A percentile compares a stretch with the other conserved stretches of the same genome.
Conservation (phyloP, 1,284 basidiomycete species). For the Ustilago curta region DNA sequence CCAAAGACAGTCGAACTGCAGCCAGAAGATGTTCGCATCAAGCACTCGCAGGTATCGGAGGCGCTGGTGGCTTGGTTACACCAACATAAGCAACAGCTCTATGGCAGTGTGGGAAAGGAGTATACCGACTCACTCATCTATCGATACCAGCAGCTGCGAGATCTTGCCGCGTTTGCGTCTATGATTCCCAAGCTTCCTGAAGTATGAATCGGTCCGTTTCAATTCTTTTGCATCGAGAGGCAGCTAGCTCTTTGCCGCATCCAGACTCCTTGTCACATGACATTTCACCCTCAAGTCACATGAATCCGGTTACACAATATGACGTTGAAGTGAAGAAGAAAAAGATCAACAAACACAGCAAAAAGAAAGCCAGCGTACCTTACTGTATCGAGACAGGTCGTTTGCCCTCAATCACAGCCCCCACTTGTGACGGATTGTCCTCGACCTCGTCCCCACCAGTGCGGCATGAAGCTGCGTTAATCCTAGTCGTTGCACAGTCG, state of each 20-base stretch:
- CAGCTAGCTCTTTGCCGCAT: not conserved
- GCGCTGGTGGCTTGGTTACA: not conserved
- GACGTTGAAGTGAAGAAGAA: too few relatives aligned
- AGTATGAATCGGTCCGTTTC: not conserved
- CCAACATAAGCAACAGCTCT: not conserved
- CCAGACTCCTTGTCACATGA: not conserved
- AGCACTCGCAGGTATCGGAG: constrained; percentile 3
- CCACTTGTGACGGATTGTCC: too few relatives aligned
- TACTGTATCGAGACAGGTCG: too few relatives aligned
- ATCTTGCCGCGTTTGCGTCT: constrained; percentile 2
- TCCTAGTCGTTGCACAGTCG: too few relatives aligned
- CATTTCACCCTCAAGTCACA: too few relatives aligned
- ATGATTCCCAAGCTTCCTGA: not conserved
- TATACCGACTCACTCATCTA: not conserved
- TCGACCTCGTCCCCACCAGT: too few relatives aligned
- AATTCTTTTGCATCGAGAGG: not conserved
- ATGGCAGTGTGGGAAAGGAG: not conserved
- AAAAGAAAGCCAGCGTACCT: too few relatives aligned
- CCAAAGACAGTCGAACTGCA: constrained; percentile 10
- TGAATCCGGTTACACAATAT: too few relatives aligned
- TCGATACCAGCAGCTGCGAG: not conserved
- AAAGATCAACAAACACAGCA: too few relatives aligned
- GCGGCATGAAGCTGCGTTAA: too few relatives aligned
- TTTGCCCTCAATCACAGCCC: too few relatives aligned
- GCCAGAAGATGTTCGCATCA: not conserved